Base-by-base conservation (phyloP, 345 rosid genomes). In the Rubroshorea leprosula region DNA sequence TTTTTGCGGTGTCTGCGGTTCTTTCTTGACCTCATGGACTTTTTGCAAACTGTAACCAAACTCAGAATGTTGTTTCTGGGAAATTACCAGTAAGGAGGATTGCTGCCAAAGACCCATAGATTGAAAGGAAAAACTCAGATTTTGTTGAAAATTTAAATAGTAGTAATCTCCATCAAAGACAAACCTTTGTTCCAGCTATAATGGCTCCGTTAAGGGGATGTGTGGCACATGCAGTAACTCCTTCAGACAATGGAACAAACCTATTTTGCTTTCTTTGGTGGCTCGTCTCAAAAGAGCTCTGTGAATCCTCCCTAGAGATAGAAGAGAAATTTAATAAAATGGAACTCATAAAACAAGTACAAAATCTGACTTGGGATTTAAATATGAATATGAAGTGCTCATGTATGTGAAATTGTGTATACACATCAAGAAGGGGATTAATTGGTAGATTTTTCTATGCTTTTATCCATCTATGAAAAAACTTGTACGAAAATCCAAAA, bases 181-280 rank as follows among this genome's bases (percentile, higher is more conserved):
- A 68, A 63, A 91, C 91, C 96, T 85, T 80, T 15, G 97, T 83
- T 71, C 97, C 97, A 48, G 90, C 95, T 58, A 93, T 35, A 58
- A 93, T 78, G 65, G 85, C 72, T 23, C 78, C 82, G 59, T 79
- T 79, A 58, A 78, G 74, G 26, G 97, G 99, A 83, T 89, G 96
- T 21, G 85, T 54, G 27, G 86, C 81, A 53, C 94, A 85, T 1
- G 78, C 76, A 8, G 87, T 85, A 63, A 87, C 85, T 63, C 72
- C 73, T 74, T 89, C 85, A 39, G 90, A 77, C 41, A 89, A 49
- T n/a, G 92, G 78, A 65, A 93, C 57, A 76, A 81, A 89, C 73
- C 78, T 82, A 61, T 89, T 85, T 72, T 72, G 74, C 71, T 66
- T 80, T 27, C 19, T 56, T 64, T 24, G 64, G 23, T 61, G 68